Percentiles rank a stretch among this genome's conserved stretches.
Conservation (phyloP, 495 filamentous ascomycete genomes). For the Neurospora sp. region DNA sequence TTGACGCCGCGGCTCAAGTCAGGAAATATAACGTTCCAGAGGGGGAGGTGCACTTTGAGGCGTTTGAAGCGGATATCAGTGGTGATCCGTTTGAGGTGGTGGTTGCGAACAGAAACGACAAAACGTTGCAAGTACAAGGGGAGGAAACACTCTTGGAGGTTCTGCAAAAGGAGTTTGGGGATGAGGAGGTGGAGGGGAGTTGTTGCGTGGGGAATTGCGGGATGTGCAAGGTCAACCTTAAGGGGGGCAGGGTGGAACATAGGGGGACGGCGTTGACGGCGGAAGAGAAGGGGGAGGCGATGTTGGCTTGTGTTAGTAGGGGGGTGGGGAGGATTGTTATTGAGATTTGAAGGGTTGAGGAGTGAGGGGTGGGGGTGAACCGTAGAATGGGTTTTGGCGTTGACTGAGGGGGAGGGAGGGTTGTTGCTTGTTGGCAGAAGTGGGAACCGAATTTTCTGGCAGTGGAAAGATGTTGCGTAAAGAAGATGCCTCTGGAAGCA, state of each 20-base stretch:
- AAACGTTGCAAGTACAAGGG: slow-evolving; percentile 24
- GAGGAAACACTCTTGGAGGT: slow-evolving; percentile 38
- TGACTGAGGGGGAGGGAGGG: too few species aligned
- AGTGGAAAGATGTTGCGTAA: not conserved
- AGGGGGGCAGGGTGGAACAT: slow-evolving; percentile 42
- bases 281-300: slow-evolving; percentile 31
- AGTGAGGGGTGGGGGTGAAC: not conserved
- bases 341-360: slow-evolving; percentile 23
- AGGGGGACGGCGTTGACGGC: slow-evolving; percentile 38
- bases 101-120: slow-evolving; percentile 21
- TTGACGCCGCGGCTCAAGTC: slow-evolving; percentile 28
- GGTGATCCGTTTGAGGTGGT: slow-evolving; percentile 48
- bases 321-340: slow-evolving; percentile 36
- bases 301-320: slow-evolving; percentile 41
- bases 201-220: slow-evolving; percentile 52
- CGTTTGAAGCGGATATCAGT: slow-evolving; percentile 38
- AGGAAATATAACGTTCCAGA: slow-evolving; percentile 27
- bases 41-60: slow-evolving; percentile 45
- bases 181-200: slow-evolving; percentile 33
- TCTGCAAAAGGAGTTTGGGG: slow-evolving; percentile 28
- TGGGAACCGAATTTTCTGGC: not conserved
- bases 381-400: too few species aligned
- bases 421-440: not conserved
- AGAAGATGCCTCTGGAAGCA: not conserved
- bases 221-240: slow-evolving; percentile 42